Conservation (phyloP, 331 rosid genomes). For the Quercus tomentella region DNA sequence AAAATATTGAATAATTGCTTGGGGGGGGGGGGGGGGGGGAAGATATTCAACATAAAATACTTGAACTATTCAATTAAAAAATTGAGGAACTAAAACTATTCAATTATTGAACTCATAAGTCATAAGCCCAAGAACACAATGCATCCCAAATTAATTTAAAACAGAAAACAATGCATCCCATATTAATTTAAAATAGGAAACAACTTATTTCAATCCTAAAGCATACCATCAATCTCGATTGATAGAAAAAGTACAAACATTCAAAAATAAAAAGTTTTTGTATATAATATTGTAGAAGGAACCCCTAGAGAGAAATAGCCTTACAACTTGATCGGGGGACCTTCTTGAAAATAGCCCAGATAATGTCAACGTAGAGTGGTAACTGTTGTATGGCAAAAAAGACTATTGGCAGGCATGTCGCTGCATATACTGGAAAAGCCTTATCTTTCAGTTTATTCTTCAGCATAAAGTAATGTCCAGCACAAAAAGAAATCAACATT, state of each 20-base stretch:
- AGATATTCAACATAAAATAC: no score
- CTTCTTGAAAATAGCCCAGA: conserved; percentile 20
- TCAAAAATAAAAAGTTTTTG: neutral
- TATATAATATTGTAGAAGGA: neutral
- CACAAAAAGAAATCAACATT: conserved; percentile 43
- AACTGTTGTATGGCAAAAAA: conserved; percentile 40
- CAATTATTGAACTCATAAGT: no score
- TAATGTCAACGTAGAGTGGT: conserved; percentile 42
- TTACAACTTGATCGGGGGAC: conserved; percentile 25
- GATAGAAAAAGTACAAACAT: neutral
- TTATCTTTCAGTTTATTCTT: neutral
- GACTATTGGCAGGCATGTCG: conserved; percentile 31
- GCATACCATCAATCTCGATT: no score
- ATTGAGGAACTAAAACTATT: no score
- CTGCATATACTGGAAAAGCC: conserved; percentile 29
- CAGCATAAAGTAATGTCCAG: conserved; percentile 38
- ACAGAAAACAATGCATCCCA: no score
- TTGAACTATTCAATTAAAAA: no score
- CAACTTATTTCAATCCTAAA: no score
- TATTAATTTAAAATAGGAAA: no score
- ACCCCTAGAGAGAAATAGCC: neutral
- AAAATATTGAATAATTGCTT: no score
- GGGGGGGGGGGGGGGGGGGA: accelerated
- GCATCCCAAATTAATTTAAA: no score
- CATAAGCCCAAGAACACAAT: no score